A percentile compares a stretch with the other conserved stretches of the same genome.
These are phyloP conservation scores for Emergomyces africanus DNA, from an alignment of 2,329 filamentous ascomycete species.

Conservation along the genomic window DNA sequence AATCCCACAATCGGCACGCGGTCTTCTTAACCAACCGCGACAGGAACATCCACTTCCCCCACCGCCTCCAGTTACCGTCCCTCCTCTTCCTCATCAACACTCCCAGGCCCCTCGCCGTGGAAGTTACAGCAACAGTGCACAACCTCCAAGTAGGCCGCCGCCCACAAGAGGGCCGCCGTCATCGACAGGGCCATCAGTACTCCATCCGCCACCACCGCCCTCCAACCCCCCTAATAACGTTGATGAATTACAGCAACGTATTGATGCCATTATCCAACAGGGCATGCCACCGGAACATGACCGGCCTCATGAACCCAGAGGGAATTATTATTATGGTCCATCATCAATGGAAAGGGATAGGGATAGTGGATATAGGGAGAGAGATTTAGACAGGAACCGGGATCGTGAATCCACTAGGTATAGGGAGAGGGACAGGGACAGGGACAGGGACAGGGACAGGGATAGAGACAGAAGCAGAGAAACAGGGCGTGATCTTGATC, in stretches of 20 bases:
- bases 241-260: conserved; percentile 3
- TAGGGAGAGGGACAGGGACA: conserved; percentile 9
- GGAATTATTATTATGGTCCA: neutral
- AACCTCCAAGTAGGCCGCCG: neutral
- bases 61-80: neutral
- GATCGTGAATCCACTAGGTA: conserved; percentile 1
- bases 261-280: conserved; percentile 5
- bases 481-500: conserved; percentile 9
- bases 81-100: conserved; percentile 1
- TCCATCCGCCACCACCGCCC: conserved; percentile 1
- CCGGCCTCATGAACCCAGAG: neutral
- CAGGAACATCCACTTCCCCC: conserved; percentile 1
- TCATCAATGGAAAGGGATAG: conserved; percentile 1
- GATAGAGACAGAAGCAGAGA: neutral
- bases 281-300: neutral
- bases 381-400: neutral
- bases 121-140: neutral
- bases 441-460: conserved; percentile 10
- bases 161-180: neutral
- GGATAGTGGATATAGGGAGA: neutral
- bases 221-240: neutral
- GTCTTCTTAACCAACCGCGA: neutral
- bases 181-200: neutral
- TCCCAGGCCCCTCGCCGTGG: neutral
- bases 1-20: neutral